These are phyloP conservation scores for Mariannaea elegans DNA, from an alignment of 2,329 filamentous ascomycete species.

Conservation along the genomic window DNA sequence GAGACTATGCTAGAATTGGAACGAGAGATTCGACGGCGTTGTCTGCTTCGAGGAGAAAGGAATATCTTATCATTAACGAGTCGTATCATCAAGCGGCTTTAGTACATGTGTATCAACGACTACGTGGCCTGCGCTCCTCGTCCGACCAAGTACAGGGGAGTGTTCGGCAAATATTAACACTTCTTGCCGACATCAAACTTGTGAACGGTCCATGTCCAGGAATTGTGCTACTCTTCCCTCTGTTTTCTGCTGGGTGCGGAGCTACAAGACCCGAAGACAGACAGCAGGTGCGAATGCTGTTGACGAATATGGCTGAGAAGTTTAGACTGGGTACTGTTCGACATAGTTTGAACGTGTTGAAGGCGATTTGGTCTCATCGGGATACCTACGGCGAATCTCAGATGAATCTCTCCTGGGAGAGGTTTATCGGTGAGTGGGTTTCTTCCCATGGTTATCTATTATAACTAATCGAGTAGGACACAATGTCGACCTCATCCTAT, in stretches of 20 bases:
- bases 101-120: conserved; percentile 6
- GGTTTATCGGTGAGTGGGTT: neutral
- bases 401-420: neutral
- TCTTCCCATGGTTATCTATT: neutral
- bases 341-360: neutral
- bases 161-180: neutral
- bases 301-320: neutral
- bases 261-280: neutral
- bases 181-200: neutral
- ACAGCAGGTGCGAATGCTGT: neutral
- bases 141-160: neutral
- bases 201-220: conserved; percentile 1
- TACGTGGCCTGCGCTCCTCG: neutral
- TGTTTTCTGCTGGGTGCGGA: conserved; percentile 14
- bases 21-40: no score
- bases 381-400: neutral
- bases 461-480: neutral
- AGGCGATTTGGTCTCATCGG: conserved; percentile 1
- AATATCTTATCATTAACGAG: conserved; percentile 2
- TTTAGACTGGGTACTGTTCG: conserved; percentile 1
- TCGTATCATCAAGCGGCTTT: conserved; percentile 2
- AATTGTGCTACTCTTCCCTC: conserved; percentile 6
- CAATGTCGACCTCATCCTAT: conserved; percentile 11
- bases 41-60: neutral
- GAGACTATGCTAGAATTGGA: neutral